Evolutionary conservation across 495 filamentous ascomycete genomes (phyloP), one percentile per base, ranked within the genome.

Genomic region (Apiosordaria backusii): DNA sequence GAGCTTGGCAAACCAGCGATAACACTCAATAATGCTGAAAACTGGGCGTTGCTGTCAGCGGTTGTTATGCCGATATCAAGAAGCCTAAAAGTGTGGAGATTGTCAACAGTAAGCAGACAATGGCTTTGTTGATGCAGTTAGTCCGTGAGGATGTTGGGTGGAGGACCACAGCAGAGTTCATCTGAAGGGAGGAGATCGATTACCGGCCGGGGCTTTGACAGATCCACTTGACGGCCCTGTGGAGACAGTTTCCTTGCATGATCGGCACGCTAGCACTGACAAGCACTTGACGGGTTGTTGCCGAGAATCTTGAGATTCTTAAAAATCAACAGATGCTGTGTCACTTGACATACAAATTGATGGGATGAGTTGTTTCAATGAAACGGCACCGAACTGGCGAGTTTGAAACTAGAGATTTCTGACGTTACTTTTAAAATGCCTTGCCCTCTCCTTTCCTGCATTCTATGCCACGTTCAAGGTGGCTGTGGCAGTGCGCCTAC

Each of bases 401-500:
- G 60, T 27, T 5, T 60, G 65, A 60, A 60, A 16, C 18, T 67
- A 53, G 9, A 61, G 29, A 27, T 16, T 18, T 22, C 22, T 21
- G 3, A 22, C 15, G 6, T 27, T 45, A 52, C 16, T 50, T 13
- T 45, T 10, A 50, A 29, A 60, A 53, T 65, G 63, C 63, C 63
- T 65, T 59, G 55, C 63, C 40, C 53, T 45, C 53, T 40, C 22
- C 16, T 26, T 45, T 16, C 13, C 61, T n/a, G 50, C 25, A 16
- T 35, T 24, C 52, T 16, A 59, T 25, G 50, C 15, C 23, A 19
- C 35, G 35, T 45, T 15, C 35, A 35, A 22, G 54, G 57, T 57
- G 60, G 63, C 25, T 58, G 67, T 52, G 67, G 35, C 25, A 54
- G 27, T 62, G 35, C 61, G 61, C 61, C 65, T 45, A 57, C 35